phyloP scores from a whole-genome alignment of 2,329 filamentous ascomycete genomes.

The Xylariaceae sp. region DNA sequence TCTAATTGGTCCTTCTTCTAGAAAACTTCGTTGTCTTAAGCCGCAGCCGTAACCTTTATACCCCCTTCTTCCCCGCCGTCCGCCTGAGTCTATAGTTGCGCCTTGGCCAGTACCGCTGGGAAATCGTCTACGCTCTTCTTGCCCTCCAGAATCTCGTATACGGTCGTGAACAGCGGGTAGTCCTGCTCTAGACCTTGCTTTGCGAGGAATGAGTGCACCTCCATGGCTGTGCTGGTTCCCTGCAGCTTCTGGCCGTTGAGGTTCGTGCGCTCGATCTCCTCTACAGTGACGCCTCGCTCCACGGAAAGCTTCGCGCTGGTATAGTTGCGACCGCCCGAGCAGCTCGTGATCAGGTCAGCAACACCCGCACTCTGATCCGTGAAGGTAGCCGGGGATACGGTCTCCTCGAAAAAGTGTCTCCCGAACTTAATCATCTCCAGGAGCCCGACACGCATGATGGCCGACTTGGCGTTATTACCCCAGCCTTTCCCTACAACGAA shows the following conservation, averaged over 20 bases:
- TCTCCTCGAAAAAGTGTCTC: slow-evolving; percentile 83
- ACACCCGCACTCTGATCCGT: slow-evolving; percentile 96
- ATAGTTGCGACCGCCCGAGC: slow-evolving; percentile 88
- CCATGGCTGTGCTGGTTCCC: slow-evolving; percentile 83
- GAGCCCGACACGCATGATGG: slow-evolving; percentile 92
- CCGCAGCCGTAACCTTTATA: not conserved
- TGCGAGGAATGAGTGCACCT: slow-evolving; percentile 86
- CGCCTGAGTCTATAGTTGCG: slow-evolving; percentile 18
- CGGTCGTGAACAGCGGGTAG: slow-evolving; percentile 89
- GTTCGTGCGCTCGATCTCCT: slow-evolving; percentile 82
- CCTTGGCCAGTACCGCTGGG: slow-evolving; percentile 54
- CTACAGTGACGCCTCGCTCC: slow-evolving; percentile 70
- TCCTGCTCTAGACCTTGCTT: slow-evolving; percentile 69
- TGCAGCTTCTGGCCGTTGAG: slow-evolving; percentile 98
- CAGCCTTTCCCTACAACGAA: slow-evolving; percentile 94
- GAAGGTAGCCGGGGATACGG: slow-evolving; percentile 76
- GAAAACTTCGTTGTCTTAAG: slow-evolving; percentile 1
- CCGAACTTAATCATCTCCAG: slow-evolving; percentile 97
- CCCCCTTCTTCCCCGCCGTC: not conserved
- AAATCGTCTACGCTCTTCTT: slow-evolving; percentile 75
- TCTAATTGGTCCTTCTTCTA: slow-evolving; percentile 8
- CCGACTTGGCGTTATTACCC: slow-evolving; percentile 99
- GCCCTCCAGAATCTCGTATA: slow-evolving; percentile 74
- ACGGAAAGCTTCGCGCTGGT: slow-evolving; percentile 86
- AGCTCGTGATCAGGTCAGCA: slow-evolving; percentile 91